Percentiles rank a stretch among this genome's conserved stretches.
phyloP scores from a whole-genome alignment of 768 basidiomycete genomes.

The Mycena metata region DNA sequence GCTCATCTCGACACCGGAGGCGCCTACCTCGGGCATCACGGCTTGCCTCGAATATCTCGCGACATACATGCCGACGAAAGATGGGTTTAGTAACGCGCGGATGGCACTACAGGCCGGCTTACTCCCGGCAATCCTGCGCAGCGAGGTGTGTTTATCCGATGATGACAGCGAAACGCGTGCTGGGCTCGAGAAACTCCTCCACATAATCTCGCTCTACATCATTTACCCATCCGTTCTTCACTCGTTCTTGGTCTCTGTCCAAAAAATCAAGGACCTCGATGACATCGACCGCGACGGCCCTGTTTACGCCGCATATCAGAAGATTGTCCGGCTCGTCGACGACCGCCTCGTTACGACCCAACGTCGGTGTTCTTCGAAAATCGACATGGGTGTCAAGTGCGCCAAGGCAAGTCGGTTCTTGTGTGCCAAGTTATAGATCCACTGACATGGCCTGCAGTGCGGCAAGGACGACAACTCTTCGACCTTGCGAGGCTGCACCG shows the following conservation, averaged over 20 bases:
- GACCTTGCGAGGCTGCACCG: slow-evolving; percentile 10
- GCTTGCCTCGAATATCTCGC: not conserved
- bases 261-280: not conserved
- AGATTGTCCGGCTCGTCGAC: not conserved
- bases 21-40: not conserved
- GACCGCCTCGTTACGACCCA: not conserved
- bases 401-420: not conserved
- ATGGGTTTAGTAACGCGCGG: slow-evolving; percentile 1
- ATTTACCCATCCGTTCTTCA: slow-evolving; percentile 20
- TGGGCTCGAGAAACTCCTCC: not conserved
- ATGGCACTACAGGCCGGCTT: slow-evolving; percentile 9
- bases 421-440: not conserved
- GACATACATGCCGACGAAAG: not conserved
- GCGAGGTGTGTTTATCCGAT: not conserved
- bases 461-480: not conserved
- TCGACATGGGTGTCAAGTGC: slow-evolving; percentile 7
- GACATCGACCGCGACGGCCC: not conserved
- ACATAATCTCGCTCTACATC: slow-evolving; percentile 11
- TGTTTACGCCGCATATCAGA: not conserved
- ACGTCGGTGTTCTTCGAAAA: not conserved
- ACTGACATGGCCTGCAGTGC: slow-evolving; percentile 1
- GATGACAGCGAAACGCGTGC: not conserved
- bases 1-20: not conserved
- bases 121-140: slow-evolving; percentile 9
- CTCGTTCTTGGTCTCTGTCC: slow-evolving; percentile 5